A percentile compares a stretch with the other conserved stretches of the same genome.
Conservation (phyloP, 2,329 filamentous ascomycete species). For the Fusarium tanahbumbuense region DNA sequence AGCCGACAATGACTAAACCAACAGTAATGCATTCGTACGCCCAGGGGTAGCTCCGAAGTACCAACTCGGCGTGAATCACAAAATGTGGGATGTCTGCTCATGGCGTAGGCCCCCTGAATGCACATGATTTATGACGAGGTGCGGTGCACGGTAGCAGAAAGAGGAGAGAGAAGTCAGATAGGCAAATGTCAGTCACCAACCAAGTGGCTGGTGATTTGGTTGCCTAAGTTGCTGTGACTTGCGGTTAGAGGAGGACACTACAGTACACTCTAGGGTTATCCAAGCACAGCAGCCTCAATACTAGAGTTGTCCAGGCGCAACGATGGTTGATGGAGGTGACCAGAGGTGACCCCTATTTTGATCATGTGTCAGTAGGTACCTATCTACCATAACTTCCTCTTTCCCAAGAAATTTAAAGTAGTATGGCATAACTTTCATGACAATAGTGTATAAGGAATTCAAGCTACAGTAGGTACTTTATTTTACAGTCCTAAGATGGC, state of each 20-base stretch:
- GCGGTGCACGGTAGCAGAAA: background rate
- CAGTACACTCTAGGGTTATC: background rate
- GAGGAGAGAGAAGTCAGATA: constrained; percentile 14
- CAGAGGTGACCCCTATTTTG: constrained; percentile 10
- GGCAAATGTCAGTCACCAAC: constrained; percentile 5
- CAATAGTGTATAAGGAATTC: background rate
- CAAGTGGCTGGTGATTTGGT: constrained; percentile 12
- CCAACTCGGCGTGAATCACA: constrained; percentile 26
- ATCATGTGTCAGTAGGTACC: background rate
- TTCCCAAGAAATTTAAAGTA: background rate
- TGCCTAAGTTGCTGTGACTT: constrained; percentile 18
- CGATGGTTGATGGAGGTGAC: background rate
- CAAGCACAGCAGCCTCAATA: constrained; percentile 14
- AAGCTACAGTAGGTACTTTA: background rate
- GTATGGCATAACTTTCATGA: background rate
- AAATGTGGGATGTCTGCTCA: constrained; percentile 20
- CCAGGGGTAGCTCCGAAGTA: constrained; percentile 15
- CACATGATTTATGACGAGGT: constrained; percentile 26
- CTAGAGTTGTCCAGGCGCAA: background rate
- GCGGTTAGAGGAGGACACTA: background rate
- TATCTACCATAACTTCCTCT: background rate
- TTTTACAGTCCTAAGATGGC: background rate
- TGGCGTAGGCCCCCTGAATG: constrained; percentile 15
- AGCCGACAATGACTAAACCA: constrained; percentile 8
- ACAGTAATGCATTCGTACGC: constrained; percentile 19